These are phyloP conservation scores for Phytophthora melonis DNA, from an alignment of 352 stramenopile species.

Conservation along the genomic window DNA sequence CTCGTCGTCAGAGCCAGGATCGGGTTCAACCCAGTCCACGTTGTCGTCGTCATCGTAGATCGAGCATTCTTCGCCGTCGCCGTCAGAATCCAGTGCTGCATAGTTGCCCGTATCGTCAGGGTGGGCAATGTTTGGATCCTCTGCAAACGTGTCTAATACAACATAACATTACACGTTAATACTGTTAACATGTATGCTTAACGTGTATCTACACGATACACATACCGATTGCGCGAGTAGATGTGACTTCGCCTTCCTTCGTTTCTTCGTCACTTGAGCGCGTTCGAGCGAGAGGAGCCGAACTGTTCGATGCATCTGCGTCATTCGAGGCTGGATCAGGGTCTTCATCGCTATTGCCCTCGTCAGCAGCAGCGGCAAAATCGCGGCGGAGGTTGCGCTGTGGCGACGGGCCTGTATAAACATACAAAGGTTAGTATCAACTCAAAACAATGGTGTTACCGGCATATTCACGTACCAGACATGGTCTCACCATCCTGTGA, in stretches of 20 bases:
- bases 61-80: not conserved
- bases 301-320: not conserved
- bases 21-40: not conserved
- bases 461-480: not conserved
- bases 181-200: conserved; percentile 7
- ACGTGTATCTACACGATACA: conserved; percentile 7
- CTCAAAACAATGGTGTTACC: not conserved
- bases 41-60: conserved; percentile 21
- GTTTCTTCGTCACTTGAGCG: not conserved
- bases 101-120: not conserved
- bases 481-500: not conserved
- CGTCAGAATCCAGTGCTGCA: conserved; percentile 14
- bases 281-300: not conserved
- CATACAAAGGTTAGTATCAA: not conserved
- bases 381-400: not conserved
- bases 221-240: not conserved
- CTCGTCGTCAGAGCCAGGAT: not conserved
- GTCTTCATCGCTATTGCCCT: not conserved
- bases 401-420: not conserved
- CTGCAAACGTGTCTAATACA: not conserved
- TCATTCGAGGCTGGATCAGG: not conserved
- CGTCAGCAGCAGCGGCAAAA: not conserved
- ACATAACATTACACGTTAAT: conserved; percentile 16
- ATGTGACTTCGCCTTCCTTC: not conserved
- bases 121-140: conserved; percentile 4